Base-by-base conservation (phyloP, 805 yeast genomes). In the Metschnikowia vanudenii region DNA sequence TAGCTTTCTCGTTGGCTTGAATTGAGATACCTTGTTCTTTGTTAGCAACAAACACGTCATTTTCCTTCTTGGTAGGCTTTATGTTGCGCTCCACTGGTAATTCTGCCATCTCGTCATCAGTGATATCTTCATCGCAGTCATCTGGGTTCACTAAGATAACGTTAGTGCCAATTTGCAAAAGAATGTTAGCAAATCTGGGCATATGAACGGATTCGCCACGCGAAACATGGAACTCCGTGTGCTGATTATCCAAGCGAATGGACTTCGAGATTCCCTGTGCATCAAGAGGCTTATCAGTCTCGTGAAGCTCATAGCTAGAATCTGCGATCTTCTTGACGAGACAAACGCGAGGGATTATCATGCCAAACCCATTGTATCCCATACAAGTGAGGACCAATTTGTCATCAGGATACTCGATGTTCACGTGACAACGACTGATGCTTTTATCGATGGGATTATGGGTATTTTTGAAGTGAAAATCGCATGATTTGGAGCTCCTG, bases 341-440 rank as follows among this genome's bases (percentile, higher is more conserved):
- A 44, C 75, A 72, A 14, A 67, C 57, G 44, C 62, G 65, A 0
- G 96, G 94, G 34, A 88, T 76, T 4, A 78, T 72, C 16, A 90
- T 77, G 9, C 78, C 75, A 41, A 87, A 68, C 10, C 97, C 97
- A 63, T 92, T 92, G 67, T 82, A 78, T 3, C 98, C 97, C 45
- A 81, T 63, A 64, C 97, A 92, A 37, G 77, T 77, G 41, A 92
- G 62, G 13, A 67, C 69, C 37, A 88, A 62, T 29, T 76, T 68
- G 3, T 58, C 59, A 1, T 69, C 55, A 24, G 69, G 60, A 59
- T 77, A 82, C 20, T 74, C 67, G 2, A 85, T 58, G 13, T 68
- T 64, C 42, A 84, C 73, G 63, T 88, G 96, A 10, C 74, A 73
- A 42, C 96, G 78, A 12, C 94, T 85, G 18, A 88, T 78, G 33